Evolutionary conservation across 2,329 filamentous ascomycete genomes (phyloP), one percentile per base, ranked within the genome.

Genomic region (Exophiala spinifera): DNA sequence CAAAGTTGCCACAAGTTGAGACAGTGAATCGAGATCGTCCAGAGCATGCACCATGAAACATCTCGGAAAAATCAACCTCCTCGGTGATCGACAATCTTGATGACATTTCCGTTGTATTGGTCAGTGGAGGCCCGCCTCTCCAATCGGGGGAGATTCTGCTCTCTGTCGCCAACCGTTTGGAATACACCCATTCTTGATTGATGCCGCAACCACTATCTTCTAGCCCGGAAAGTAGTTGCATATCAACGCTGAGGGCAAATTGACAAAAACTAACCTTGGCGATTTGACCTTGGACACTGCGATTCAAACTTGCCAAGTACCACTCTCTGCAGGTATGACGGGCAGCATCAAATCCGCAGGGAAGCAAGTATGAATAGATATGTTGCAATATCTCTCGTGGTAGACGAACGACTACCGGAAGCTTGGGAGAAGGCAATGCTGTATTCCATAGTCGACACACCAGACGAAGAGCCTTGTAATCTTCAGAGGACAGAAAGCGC

Each of bases 281-380:
- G 79, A 85, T 84, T 1, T 62, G 63, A 21, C 70, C 67, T 10
- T 86, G 69, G 1, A 87, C 61, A 1, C 63, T 68, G 39, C 69
- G 67, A 46, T 83, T 71, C n/a, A 86, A 66, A 46, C 82, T 80
- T 19, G 76, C 76, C 34, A 76, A 67, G 71, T 85, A 82, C 84
- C 82, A 87, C 33, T 69, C 67, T 43, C 78, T 76, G 63, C 83
- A 87, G 15, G 78, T 78, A 57, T 81, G 78, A 15, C 84, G 76
- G 14, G 83, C 82, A 50, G 80, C 74, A 62, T 87, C 79, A 65
- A 85, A 87, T 61, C 79, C 75, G 20, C 68, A 66, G 0, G 78
- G 78, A 13, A 66, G 61, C 3, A 81, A 66, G 59, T 74, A 69
- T 4, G 57, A 60, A 55, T 74, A 78, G 4, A 82, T 73, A 5